Base-by-base conservation (phyloP, 139 green algal species). In the Tetratostichococcus sp. region DNA sequence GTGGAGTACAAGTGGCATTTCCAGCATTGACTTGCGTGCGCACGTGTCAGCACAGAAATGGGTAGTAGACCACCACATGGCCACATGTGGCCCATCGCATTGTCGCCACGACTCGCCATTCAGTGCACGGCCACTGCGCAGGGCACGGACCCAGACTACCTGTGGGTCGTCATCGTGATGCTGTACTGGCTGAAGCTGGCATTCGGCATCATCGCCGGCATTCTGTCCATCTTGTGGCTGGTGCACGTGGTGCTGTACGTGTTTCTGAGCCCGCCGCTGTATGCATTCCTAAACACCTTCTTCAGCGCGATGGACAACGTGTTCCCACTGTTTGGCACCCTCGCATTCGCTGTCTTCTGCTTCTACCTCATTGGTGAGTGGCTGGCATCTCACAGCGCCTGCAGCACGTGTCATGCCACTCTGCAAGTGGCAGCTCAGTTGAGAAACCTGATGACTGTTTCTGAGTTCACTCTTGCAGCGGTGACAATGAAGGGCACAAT, bases 191-290 rank as follows among this genome's bases (percentile, higher is more conserved):
- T 94, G n/a, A 91, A 86, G 43, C 77, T 88, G 16, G 58, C 90
- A 30, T 71, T 67, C 14, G 31, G 93, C 25, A 69, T 98, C 28
- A 22, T 96, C 8, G 87, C 82, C 21, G 67, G 91, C 5, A 72
- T 79, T 25, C 62, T 97, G 17, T 91, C 88, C 11, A 66, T 97
- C 31, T 73, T 79, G 34, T 98, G 95, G 95, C 75, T 98, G n/a
- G 70, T 94, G 19, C 95, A 98, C 82, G 94, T 98, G 57, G 86
- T 96, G 22, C 75, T 98, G 26, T 99, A 97, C 86, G 87, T 98
- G 74, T 84, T 98, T 72, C 85, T 94, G 11, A 76, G 89, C 59
- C 82, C 87, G 4, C 93, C 94, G 43, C 77, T 96, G 35, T 79
- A 79, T 30, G 85, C 93, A 2, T 87, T 98, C 58, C 87, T 98